These are phyloP conservation scores for Ganoderma leucocontextum DNA, from an alignment of 1,284 basidiomycete species.

Conservation along the genomic window DNA sequence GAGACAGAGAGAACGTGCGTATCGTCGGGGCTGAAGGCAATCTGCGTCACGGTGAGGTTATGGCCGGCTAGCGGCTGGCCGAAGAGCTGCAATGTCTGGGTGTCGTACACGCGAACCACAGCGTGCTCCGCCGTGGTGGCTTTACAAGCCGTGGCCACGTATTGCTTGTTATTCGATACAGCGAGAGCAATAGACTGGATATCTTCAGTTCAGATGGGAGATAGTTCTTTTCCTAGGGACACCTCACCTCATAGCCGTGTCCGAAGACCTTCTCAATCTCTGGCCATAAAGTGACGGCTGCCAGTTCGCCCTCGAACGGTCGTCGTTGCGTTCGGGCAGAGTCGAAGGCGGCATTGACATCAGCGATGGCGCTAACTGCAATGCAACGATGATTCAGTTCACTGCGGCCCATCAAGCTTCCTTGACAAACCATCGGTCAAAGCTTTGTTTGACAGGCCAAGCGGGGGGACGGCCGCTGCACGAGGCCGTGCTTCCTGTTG, in stretches of 20 bases:
- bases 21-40: conserved; percentile 90
- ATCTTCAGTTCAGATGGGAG: not conserved
- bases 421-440: conserved; percentile 57
- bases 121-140: conserved; percentile 91
- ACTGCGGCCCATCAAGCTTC: not conserved
- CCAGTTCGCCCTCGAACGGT: conserved; percentile 86
- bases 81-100: conserved; percentile 72
- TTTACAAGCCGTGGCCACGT: conserved; percentile 94
- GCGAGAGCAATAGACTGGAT: conserved; percentile 79
- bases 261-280: conserved; percentile 98
- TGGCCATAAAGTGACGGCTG: conserved; percentile 92
- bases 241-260: conserved; percentile 91
- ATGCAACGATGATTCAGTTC: not conserved
- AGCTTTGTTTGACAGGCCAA: conserved; percentile 79
- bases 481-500: conserved; percentile 53
- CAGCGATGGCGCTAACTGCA: conserved; percentile 26
- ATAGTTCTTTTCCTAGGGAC: too few species aligned
- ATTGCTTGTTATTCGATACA: conserved; percentile 70
- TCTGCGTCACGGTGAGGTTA: conserved; percentile 87
- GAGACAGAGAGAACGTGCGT: conserved; percentile 84
- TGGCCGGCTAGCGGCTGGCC: conserved; percentile 86
- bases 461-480: conserved; percentile 78
- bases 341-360: conserved; percentile 25
- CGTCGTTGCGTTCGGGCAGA: conserved; percentile 50
- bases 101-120: conserved; percentile 85